A percentile compares a stretch with the other conserved stretches of the same genome.
Conservation (phyloP, 208 protist species). For the Pavlovales sp. region DNA sequence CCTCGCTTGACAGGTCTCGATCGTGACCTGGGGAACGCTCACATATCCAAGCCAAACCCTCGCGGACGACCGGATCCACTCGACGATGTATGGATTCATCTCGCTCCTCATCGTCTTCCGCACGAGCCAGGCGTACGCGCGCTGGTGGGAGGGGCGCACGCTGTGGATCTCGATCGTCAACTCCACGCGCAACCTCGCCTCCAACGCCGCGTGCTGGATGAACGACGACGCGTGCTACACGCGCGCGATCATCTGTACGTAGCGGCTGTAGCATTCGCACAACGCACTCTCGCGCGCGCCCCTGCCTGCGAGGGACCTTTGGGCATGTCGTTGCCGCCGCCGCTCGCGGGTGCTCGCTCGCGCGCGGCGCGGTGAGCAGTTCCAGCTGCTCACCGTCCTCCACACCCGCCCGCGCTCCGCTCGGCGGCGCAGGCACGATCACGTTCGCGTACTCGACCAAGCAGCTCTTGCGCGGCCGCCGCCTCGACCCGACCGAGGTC, state of each 20-base stretch:
- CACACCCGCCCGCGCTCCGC: no score
- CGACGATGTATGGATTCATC: background rate
- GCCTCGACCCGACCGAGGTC: background rate
- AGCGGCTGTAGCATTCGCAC: no score
- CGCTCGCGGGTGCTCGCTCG: no score
- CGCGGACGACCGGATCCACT: background rate
- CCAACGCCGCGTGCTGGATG: background rate
- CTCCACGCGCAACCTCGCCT: background rate
- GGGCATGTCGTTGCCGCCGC: no score
- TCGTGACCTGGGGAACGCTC: background rate
- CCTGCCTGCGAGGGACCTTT: no score
- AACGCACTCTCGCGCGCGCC: no score
- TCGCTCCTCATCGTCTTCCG: slow-evolving; percentile 27
- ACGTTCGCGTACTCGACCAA: background rate
- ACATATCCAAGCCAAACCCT: background rate
- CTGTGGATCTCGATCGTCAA: slow-evolving; percentile 9
- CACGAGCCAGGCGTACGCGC: slow-evolving; percentile 5
- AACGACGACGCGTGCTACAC: no score
- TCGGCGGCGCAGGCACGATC: no score
- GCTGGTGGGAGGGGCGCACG: slow-evolving; percentile 37
- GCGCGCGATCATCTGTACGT: no score
- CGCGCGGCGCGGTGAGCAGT: no score
- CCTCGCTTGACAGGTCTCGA: no score
- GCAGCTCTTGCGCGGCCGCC: background rate
- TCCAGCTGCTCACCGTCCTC: no score